Percentiles rank a stretch among this genome's conserved stretches.
phyloP scores from a whole-genome alignment of 805 yeast genomes.

The Teunomyces lycoperdinae region DNA sequence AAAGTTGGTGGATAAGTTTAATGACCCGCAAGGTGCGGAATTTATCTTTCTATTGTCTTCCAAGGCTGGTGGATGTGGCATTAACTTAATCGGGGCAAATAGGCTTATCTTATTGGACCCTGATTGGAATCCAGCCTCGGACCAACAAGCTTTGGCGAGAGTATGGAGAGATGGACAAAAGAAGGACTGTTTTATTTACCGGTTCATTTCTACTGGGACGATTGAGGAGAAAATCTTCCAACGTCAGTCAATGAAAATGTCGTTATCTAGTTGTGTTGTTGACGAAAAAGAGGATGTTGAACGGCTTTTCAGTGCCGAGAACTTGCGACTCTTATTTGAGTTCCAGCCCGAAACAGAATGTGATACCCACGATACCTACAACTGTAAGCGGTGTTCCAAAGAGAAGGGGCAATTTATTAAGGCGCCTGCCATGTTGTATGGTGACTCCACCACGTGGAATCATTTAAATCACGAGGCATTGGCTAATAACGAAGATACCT shows the following conservation, averaged over 20 bases:
- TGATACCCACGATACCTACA: slow-evolving; percentile 90
- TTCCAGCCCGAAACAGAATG: slow-evolving; percentile 66
- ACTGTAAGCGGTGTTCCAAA: slow-evolving; percentile 74
- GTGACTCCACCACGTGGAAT: slow-evolving; percentile 98
- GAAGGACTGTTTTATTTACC: slow-evolving; percentile 91
- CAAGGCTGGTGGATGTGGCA: slow-evolving; percentile 99
- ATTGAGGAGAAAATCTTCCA: slow-evolving; percentile 96
- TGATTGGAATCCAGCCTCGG: slow-evolving; percentile 99
- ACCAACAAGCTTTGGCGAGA: slow-evolving; percentile 95
- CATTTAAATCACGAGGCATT: slow-evolving; percentile 70
- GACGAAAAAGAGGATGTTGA: slow-evolving; percentile 96
- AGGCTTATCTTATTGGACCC: slow-evolving; percentile 81
- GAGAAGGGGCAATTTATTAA: slow-evolving; percentile 51
- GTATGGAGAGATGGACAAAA: slow-evolving; percentile 99
- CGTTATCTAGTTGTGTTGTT: slow-evolving; percentile 91
- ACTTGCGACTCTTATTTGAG: slow-evolving; percentile 70
- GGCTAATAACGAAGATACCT: slow-evolving; percentile 66
- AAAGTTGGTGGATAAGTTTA: slow-evolving; percentile 85
- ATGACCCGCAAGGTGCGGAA: slow-evolving; percentile 84
- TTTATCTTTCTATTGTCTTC: slow-evolving; percentile 87
- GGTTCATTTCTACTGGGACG: slow-evolving; percentile 92
- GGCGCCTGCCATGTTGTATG: slow-evolving; percentile 88
- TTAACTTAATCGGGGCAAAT: slow-evolving; percentile 94
- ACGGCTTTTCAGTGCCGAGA: slow-evolving; percentile 81
- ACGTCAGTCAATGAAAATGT: slow-evolving; percentile 90